A percentile compares a stretch with the other conserved stretches of the same genome.
phyloP scores from a whole-genome alignment of 352 stramenopile genomes.

The Nothophytophthora sp. region DNA sequence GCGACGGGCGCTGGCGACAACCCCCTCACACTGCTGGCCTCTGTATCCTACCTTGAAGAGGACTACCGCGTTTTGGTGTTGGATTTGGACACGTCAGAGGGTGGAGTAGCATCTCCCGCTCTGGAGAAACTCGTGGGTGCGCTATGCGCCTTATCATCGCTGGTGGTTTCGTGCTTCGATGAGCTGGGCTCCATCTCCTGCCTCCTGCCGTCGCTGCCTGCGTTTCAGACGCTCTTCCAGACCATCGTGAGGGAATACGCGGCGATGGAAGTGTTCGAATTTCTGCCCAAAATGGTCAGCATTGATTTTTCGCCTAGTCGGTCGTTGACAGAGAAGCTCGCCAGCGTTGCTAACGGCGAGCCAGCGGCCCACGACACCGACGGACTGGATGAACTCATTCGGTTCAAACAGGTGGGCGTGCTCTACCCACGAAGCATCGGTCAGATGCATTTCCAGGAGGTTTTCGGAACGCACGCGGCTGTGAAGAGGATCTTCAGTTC shows the following conservation, averaged over 20 bases:
- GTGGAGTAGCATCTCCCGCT: neutral
- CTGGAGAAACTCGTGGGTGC: constrained; percentile 34
- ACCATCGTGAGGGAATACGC: constrained; percentile 45
- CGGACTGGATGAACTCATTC: constrained; percentile 30
- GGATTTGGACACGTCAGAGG: constrained; percentile 22
- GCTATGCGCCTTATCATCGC: constrained; percentile 62
- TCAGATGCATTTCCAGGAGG: constrained; percentile 26
- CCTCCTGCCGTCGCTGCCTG: constrained; percentile 23
- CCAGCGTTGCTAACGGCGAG: constrained; percentile 6
- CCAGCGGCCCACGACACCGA: constrained; percentile 2
- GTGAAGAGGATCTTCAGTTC: constrained; percentile 68
- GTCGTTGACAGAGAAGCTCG: constrained; percentile 22
- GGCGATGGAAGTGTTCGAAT: constrained; percentile 56
- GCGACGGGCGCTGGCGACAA: constrained; percentile 7
- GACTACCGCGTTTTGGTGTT: constrained; percentile 61
- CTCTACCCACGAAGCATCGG: constrained; percentile 13
- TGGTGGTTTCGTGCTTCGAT: constrained; percentile 55
- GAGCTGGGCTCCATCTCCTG: constrained; percentile 19
- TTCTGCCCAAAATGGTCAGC: constrained; percentile 54
- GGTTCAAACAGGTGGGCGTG: constrained; percentile 39
- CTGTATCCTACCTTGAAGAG: constrained; percentile 40
- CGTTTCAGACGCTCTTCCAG: constrained; percentile 50
- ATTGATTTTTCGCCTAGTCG: constrained; percentile 47
- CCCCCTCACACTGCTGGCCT: constrained; percentile 41
- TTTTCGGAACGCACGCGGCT: constrained; percentile 32